phyloP scores from a whole-genome alignment of 139 green algal genomes.

The Asterochloris erici region DNA sequence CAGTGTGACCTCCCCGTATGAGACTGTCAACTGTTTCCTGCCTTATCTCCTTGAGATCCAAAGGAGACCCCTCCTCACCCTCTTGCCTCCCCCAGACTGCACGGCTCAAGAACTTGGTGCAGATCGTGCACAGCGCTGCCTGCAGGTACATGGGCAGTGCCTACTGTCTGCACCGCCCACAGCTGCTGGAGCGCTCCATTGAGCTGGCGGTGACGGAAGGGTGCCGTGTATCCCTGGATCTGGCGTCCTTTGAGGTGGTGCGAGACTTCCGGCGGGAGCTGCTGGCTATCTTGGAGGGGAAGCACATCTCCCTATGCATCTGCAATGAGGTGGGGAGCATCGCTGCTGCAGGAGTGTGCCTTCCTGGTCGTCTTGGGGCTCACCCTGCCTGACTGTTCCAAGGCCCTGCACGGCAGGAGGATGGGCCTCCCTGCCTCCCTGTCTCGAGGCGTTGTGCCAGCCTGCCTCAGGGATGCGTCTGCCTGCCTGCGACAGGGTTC shows the following conservation, averaged over 20 bases:
- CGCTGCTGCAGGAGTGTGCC: neutral
- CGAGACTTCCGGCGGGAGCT: slow-evolving; percentile 35
- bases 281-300: slow-evolving; percentile 29
- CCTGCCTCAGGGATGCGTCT: no score
- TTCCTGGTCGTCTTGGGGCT: no score
- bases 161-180: slow-evolving; percentile 52
- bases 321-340: slow-evolving; percentile 55
- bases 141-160: slow-evolving; percentile 12
- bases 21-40: no score
- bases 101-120: neutral
- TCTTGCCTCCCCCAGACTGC: neutral
- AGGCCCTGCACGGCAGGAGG: no score
- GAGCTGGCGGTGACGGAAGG: slow-evolving; percentile 34
- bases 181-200: slow-evolving; percentile 36
- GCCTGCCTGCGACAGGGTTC: no score
- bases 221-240: slow-evolving; percentile 49
- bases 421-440: no score
- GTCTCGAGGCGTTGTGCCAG: no score
- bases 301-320: slow-evolving; percentile 42
- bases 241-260: slow-evolving; percentile 72
- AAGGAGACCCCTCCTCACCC: no score
- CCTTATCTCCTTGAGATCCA: no score
- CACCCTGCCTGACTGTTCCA: no score
- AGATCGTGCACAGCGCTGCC: no score
- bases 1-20: no score